A percentile compares a stretch with the other conserved stretches of the same genome.
These are phyloP conservation scores for Nepenthes gracilis DNA, from an alignment of 148 eudicot species.

Conservation along the genomic window DNA sequence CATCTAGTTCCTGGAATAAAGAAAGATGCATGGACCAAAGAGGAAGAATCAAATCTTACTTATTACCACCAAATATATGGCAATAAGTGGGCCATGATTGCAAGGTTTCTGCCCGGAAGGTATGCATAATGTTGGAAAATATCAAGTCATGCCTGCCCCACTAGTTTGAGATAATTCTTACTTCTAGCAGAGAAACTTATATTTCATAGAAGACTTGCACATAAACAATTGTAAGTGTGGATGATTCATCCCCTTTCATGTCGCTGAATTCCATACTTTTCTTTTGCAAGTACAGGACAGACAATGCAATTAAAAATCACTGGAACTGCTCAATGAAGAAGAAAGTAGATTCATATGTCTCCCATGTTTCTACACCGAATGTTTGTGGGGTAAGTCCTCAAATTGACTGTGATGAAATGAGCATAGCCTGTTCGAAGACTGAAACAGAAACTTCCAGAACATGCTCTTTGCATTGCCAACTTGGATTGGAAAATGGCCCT, in stretches of 20 bases:
- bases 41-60: constrained; percentile 53
- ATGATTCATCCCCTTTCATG: not conserved
- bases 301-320: constrained; percentile 88
- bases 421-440: constrained; percentile 6
- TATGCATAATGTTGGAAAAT: constrained; percentile 8
- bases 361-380: constrained; percentile 13
- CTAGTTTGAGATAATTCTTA: not conserved
- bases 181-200: not conserved
- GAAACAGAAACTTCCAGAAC: constrained; percentile 5
- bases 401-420: constrained; percentile 12
- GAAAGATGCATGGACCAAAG: constrained; percentile 73
- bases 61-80: constrained; percentile 59
- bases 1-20: constrained; percentile 78
- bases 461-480: constrained; percentile 1
- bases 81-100: constrained; percentile 85
- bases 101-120: constrained; percentile 89
- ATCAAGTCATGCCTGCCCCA: not conserved
- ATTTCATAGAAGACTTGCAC: not conserved
- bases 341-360: constrained; percentile 32
- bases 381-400: constrained; percentile 15
- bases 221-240: not conserved
- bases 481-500: constrained; percentile 9
- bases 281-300: constrained; percentile 40
- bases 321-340: constrained; percentile 77
- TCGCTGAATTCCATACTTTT: not conserved